Base-by-base conservation (phyloP, 2,329 filamentous ascomycete genomes). In the Cylindrodendrum hubeiense region DNA sequence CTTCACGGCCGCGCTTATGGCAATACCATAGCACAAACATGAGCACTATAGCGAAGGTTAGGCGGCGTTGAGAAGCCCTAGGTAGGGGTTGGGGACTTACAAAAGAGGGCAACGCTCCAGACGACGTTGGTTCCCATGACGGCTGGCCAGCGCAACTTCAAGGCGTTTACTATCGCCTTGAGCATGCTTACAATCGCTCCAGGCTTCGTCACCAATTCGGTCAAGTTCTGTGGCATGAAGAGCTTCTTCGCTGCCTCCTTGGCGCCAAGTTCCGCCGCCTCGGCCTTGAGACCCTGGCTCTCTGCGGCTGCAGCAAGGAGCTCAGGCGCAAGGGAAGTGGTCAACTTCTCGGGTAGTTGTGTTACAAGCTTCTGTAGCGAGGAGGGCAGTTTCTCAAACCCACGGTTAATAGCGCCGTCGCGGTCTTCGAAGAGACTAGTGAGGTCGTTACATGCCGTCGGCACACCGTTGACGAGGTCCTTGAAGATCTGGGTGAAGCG, bases 21-120 rank as follows among this genome's bases (percentile, higher is more conserved):
- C 95, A 98, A 82, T 98, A 99, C 95, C 95, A 99, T 74, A 98
- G 90, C 47, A 97, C 93, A 77, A 97, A 96, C 61, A 99, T 87
- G 17, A 98, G 86, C 59, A 98, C 93, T 93, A 67, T 15, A 1
- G 6, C 13, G 3, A 15, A 51, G 19, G 33, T 69, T 50, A 67
- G 65, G 15, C 30, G 46, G 21, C 33, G n/a, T 13, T 7, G 10
- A 8, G 6, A 24, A 17, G 24, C n/a, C 10, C 5, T 39, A 5
- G 17, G 19, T 43, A 13, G 28, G 4, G 17, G n/a, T 17, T 17
- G 5, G 24, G 22, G 21, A 77, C 91, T 85, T 86, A 95, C 94
- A 85, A 75, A 97, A 97, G 2, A 98, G 83, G 0, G 93, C 94
- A 69, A 98, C 83, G 68, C 93, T 96, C 90, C 97, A 93, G 17